Evolutionary conservation across 441 rosid genomes (phyloP), one percentile per base, ranked within the genome.

Genomic region (Pelargonium hybrid): DNA sequence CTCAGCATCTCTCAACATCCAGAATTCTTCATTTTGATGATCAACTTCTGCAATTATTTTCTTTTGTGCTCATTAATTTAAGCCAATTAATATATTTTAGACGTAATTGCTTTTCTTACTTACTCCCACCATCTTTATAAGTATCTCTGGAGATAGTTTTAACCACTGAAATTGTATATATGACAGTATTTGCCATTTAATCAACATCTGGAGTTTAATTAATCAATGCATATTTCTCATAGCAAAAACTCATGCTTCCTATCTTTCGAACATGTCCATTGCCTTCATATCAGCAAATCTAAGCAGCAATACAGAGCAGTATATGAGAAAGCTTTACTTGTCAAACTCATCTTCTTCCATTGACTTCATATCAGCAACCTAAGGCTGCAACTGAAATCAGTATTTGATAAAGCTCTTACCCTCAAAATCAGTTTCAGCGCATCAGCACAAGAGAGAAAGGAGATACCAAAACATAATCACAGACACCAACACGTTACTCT

Each of bases 201-300:
- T 54, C 61, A 18, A 54, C 52, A 15, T 1, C 23, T 17, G 61
- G 9, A 17, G 20, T 54, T 54, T 6, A 10, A 54, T 54, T 20
- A 54, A 54, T 54, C 61, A 54, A 54, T 18, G 61, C 61, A 54
- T 54, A 48, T 54, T 34, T 34, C 52, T 47, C 52, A 47, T n/a
- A 47, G 2, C 15, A 47, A 15, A 47, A 50, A 17, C 6, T 50
- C 20, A 15, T 50, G 57, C 10, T 47, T 17, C 21, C 61, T 17
- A 54, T 6, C 23, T 54, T 54, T 5, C 7, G 10, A 8, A 54
- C 18, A 54, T 54, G 21, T 54, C 61, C 61, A 54, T 54, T 17
- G 61, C 20, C 61, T 54, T 54, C 23, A 17, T 54, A 54, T 17
- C 61, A 54, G 18, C 59, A 52, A 52, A n/a, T 20, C 20, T 5